Evolutionary conservation across 148 eudicot species (phyloP).

Genomic region (Vaccinium macrocarpon): DNA sequence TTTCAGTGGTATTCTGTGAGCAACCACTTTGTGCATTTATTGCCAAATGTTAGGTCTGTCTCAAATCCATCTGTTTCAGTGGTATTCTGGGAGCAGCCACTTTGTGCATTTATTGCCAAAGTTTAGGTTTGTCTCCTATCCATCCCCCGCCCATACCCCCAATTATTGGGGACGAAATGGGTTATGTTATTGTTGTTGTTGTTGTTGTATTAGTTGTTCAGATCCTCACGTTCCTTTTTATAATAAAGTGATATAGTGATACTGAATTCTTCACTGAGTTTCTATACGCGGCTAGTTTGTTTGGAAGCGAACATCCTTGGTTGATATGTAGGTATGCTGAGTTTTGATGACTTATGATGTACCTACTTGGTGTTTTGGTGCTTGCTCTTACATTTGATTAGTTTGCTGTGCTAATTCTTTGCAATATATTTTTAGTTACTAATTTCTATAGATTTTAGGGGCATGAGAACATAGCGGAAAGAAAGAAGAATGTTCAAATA

Average conservation of each 20-base stretch:
- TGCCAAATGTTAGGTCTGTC: too few species aligned
- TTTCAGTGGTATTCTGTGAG: too few species aligned
- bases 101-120: too few species aligned
- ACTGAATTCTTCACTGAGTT: background rate
- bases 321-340: background rate
- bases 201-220: background rate
- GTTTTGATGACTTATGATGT: conserved; percentile 4
- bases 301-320: background rate
- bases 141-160: too few species aligned
- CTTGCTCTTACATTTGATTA: conserved; percentile 2
- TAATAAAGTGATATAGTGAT: background rate
- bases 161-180: too few species aligned
- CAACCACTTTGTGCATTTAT: too few species aligned
- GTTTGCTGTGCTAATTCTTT: background rate
- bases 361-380: background rate
- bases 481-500: background rate
- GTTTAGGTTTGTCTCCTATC: too few species aligned
- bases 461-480: background rate
- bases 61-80: too few species aligned
- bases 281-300: background rate
- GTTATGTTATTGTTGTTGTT: too few species aligned
- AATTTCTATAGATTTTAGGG: background rate
- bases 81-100: too few species aligned
- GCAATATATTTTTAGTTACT: background rate
- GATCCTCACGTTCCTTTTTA: background rate